Conservation (phyloP, 148 eudicot genomes). For the Amaranthus palmeri region DNA sequence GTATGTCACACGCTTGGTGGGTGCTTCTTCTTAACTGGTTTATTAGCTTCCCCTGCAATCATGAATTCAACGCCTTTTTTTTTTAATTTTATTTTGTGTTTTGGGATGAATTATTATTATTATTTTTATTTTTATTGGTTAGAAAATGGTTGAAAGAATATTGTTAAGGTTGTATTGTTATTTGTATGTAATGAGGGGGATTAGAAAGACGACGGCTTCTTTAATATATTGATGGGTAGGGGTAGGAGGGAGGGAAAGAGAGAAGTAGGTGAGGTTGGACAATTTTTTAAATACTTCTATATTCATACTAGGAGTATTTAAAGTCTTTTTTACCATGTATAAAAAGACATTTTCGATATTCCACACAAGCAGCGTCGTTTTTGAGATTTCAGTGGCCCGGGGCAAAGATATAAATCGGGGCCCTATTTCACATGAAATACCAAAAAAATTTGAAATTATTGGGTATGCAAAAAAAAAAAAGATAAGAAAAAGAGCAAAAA, state of each 20-base stretch:
- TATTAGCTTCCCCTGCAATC: not conserved
- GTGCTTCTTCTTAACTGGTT: slow-evolving; percentile 6
- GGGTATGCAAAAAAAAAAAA: no score
- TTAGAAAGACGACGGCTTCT: not conserved
- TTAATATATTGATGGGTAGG: not conserved
- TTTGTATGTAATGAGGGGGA: not conserved
- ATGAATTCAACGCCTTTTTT: slow-evolving; percentile 13
- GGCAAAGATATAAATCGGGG: no score
- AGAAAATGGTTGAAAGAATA: not conserved
- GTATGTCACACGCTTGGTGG: slow-evolving; percentile 35
- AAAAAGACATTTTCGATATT: no score
- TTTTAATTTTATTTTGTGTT: not conserved
- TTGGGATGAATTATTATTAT: not conserved
- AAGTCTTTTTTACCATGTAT: no score
- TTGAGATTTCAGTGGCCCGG: no score
- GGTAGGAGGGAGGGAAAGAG: not conserved
- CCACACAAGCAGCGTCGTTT: no score
- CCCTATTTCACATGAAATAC: no score
- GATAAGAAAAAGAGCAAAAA: no score
- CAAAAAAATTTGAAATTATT: no score
- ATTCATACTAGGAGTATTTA: no score
- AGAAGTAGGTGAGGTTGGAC: slow-evolving; percentile 9
- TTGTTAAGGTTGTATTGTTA: not conserved
- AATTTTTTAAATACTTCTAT: not conserved
- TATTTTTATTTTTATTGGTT: no score